phyloP scores from a whole-genome alignment of 2,329 filamentous ascomycete genomes.

The Coleophoma cylindrospora region DNA sequence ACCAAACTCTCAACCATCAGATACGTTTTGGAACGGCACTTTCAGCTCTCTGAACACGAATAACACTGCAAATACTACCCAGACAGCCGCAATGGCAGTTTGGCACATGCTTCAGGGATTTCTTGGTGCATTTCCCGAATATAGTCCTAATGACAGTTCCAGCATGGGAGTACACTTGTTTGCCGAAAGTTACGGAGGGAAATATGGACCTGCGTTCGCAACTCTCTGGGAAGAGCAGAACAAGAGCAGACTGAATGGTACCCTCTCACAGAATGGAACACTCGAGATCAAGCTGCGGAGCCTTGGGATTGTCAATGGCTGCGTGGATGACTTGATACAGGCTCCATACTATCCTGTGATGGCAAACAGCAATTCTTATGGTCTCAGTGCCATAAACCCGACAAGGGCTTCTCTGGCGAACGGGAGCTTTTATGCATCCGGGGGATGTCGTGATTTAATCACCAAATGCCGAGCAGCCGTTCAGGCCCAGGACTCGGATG shows the following conservation, averaged over 20 bases:
- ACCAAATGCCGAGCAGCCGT: constrained; percentile 43
- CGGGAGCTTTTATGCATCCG: constrained; percentile 37
- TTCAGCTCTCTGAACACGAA: constrained; percentile 50
- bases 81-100: constrained; percentile 46
- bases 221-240: constrained; percentile 58
- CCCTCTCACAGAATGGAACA: constrained; percentile 42
- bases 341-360: constrained; percentile 50
- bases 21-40: constrained; percentile 54
- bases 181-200: constrained; percentile 65
- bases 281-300: constrained; percentile 56
- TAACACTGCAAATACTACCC: constrained; percentile 40
- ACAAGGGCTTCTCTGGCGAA: constrained; percentile 41
- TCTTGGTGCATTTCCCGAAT: constrained; percentile 52
- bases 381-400: constrained; percentile 49
- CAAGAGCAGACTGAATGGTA: constrained; percentile 42
- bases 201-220: constrained; percentile 64
- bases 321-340: constrained; percentile 61
- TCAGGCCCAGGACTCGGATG: constrained; percentile 31
- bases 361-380: constrained; percentile 62
- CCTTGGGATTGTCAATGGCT: constrained; percentile 67
- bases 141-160: constrained; percentile 47
- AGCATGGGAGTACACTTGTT: constrained; percentile 58
- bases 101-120: constrained; percentile 57
- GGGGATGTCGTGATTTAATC: constrained; percentile 51
- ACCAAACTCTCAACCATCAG: constrained; percentile 21